A percentile compares a stretch with the other conserved stretches of the same genome.
phyloP scores from a whole-genome alignment of 257 asterid genomes.

The Solanum chmielewskii region DNA sequence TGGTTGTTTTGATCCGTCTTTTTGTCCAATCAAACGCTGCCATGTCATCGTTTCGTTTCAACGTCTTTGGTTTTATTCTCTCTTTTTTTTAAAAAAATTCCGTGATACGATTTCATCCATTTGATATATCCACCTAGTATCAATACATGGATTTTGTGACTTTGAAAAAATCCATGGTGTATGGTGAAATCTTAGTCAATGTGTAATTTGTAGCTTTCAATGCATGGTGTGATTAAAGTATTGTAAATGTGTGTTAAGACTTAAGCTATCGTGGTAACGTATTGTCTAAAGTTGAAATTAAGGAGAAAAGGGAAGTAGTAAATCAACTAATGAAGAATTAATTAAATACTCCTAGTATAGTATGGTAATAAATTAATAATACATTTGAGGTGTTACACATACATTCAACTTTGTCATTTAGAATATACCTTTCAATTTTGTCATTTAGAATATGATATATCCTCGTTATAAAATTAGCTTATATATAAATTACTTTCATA shows the following conservation, averaged over 20 bases:
- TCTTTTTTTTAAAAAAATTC: neutral
- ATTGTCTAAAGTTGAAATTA: neutral
- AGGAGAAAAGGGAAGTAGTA: neutral
- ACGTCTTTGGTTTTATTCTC: neutral
- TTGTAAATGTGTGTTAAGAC: neutral
- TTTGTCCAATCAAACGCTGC: neutral
- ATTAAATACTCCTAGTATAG: neutral
- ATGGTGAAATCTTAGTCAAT: neutral
- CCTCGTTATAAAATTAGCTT: too few species aligned
- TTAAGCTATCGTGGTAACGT: neutral
- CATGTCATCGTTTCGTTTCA: neutral
- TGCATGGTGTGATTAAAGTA: neutral
- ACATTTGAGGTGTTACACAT: neutral
- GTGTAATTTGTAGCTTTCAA: neutral
- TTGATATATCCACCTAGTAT: neutral
- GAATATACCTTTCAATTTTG: too few species aligned
- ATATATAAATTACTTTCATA: too few species aligned
- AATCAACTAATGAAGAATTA: neutral
- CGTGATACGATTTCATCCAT: neutral
- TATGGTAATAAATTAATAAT: neutral
- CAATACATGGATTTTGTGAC: neutral
- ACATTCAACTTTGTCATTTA: neutral
- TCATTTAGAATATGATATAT: too few species aligned
- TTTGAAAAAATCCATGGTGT: neutral
- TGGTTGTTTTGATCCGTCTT: conserved; percentile 27